Percentiles rank a stretch among this genome's conserved stretches.
These are phyloP conservation scores for Candida peoriensis DNA, from an alignment of 805 yeast species.

Conservation along the genomic window DNA sequence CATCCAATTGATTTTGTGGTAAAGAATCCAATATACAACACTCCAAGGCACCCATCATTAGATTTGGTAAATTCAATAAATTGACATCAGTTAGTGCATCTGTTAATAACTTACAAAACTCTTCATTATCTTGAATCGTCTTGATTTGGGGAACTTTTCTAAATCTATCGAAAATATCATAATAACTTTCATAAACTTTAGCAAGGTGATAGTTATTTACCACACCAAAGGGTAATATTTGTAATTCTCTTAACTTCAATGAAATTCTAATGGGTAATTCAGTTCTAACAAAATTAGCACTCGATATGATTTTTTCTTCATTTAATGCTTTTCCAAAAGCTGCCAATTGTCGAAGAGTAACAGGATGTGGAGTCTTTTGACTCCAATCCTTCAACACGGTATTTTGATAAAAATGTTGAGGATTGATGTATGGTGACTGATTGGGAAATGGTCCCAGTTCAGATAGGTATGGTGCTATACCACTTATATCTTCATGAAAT, in stretches of 20 bases:
- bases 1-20: slow-evolving; percentile 62
- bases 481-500: slow-evolving; percentile 31
- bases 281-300: slow-evolving; percentile 84
- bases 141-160: slow-evolving; percentile 66
- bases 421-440: slow-evolving; percentile 43
- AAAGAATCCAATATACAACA: slow-evolving; percentile 54
- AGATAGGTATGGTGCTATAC: slow-evolving; percentile 27
- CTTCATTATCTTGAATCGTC: slow-evolving; percentile 68
- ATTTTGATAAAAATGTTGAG: slow-evolving; percentile 85
- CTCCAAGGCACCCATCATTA: slow-evolving; percentile 91
- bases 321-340: slow-evolving; percentile 80
- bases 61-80: slow-evolving; percentile 74
- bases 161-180: slow-evolving; percentile 80
- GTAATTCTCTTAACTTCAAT: slow-evolving; percentile 72
- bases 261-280: slow-evolving; percentile 86
- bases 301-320: slow-evolving; percentile 67
- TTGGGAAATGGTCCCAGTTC: slow-evolving; percentile 35
- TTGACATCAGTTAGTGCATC: slow-evolving; percentile 70
- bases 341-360: slow-evolving; percentile 83
- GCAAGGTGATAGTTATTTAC: slow-evolving; percentile 82
- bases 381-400: slow-evolving; percentile 60
- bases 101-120: slow-evolving; percentile 61
- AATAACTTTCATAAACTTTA: slow-evolving; percentile 85
- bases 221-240: slow-evolving; percentile 75
- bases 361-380: slow-evolving; percentile 75